These are phyloP conservation scores for Ustilago loliicola DNA, from an alignment of 1,284 basidiomycete genomes.

Conservation along the genomic window DNA sequence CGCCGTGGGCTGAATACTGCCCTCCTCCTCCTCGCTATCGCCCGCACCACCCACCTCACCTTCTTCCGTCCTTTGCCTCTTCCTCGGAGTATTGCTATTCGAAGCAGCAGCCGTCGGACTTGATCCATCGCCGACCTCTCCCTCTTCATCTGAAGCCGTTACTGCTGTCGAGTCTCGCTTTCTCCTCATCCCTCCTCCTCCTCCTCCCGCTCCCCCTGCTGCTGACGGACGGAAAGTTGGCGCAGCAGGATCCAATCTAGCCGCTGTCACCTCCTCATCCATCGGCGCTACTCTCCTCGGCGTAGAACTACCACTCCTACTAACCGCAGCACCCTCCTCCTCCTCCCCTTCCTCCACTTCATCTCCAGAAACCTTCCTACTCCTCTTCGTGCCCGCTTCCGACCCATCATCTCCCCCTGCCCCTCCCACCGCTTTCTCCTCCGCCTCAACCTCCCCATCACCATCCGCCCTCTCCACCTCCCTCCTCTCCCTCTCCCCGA, in stretches of 20 bases:
- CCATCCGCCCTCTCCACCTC: slow-evolving; percentile 55
- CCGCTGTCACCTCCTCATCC: not conserved
- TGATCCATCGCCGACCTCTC: slow-evolving; percentile 34
- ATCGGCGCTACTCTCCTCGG: not conserved
- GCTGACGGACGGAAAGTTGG: slow-evolving; percentile 26
- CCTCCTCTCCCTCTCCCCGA: slow-evolving; percentile 55
- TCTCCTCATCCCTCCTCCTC: slow-evolving; percentile 20
- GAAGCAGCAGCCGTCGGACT: slow-evolving; percentile 12
- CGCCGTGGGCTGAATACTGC: slow-evolving; percentile 35
- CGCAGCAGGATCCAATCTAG: slow-evolving; percentile 27
- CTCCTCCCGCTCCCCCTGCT: slow-evolving; percentile 2
- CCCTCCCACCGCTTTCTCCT: not conserved
- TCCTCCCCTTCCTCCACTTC: slow-evolving; percentile 43
- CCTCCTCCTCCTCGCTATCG: slow-evolving; percentile 50
- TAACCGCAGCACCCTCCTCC: slow-evolving; percentile 2
- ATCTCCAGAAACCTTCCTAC: slow-evolving; percentile 12
- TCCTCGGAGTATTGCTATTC: slow-evolving; percentile 48
- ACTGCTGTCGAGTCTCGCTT: slow-evolving; percentile 42
- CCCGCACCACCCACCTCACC: slow-evolving; percentile 30
- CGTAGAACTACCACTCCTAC: slow-evolving; percentile 26
- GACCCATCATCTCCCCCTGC: slow-evolving; percentile 19
- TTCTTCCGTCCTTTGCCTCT: slow-evolving; percentile 45
- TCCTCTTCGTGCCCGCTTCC: slow-evolving; percentile 7
- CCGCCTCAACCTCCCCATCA: slow-evolving; percentile 33
- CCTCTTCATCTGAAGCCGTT: slow-evolving; percentile 42